These are phyloP conservation scores for Kandelia obovata DNA, from an alignment of 345 rosid species.

Conservation along the genomic window DNA sequence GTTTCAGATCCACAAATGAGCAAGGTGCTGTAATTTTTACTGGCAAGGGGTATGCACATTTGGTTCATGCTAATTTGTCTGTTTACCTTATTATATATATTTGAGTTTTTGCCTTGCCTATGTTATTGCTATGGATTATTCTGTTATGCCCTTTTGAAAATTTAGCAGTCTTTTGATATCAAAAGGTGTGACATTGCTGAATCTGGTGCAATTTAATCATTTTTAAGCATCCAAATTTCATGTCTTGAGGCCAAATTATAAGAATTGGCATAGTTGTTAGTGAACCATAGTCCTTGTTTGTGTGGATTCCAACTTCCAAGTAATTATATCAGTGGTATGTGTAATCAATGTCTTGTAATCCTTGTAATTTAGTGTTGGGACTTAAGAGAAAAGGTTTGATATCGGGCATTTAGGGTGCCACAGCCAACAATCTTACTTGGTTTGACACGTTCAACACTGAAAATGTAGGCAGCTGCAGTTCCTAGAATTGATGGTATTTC, in stretches of 20 bases:
- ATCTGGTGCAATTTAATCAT: too few species aligned
- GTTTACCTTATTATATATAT: not conserved
- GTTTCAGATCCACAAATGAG: conserved; percentile 30
- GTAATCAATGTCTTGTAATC: too few species aligned
- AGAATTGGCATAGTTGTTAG: not conserved
- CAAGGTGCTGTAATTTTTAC: conserved; percentile 23
- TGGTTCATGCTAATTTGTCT: not conserved
- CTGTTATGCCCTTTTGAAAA: not conserved
- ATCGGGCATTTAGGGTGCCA: too few species aligned
- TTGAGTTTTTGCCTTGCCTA: not conserved
- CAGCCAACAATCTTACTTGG: too few species aligned
- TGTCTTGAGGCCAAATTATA: not conserved
- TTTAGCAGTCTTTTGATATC: too few species aligned
- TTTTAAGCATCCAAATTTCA: not conserved
- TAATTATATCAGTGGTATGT: too few species aligned
- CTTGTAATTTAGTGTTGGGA: too few species aligned
- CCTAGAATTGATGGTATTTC: not conserved
- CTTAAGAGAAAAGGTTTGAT: too few species aligned
- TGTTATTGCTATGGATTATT: too few species aligned
- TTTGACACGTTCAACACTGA: too few species aligned
- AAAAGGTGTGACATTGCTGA: too few species aligned
- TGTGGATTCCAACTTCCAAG: too few species aligned
- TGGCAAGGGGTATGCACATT: conserved; percentile 46
- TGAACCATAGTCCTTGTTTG: not conserved
- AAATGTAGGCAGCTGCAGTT: not conserved